phyloP scores from a whole-genome alignment of 331 rosid species.

The Erythrophleum ivorense region DNA sequence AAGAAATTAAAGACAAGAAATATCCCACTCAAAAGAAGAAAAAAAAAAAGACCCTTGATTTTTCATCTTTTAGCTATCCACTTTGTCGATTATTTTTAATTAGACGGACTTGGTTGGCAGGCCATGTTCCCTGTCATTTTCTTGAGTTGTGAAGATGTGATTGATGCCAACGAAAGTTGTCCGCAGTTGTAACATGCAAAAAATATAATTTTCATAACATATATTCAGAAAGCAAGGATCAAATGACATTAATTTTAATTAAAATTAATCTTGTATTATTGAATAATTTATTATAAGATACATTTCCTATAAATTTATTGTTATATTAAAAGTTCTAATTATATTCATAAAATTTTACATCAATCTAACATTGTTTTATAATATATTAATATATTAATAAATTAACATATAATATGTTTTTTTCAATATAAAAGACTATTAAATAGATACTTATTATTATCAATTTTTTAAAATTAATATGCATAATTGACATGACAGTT shows the following conservation, averaged over 20 bases:
- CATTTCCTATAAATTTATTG: neutral
- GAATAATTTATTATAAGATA: neutral
- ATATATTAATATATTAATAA: no score
- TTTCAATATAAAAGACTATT: no score
- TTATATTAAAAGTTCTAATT: neutral
- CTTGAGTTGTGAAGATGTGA: constrained; percentile 12
- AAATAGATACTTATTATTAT: neutral
- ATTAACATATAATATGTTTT: neutral
- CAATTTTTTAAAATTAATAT: neutral
- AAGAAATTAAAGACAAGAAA: no score
- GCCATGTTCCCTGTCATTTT: neutral
- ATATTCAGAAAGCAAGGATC: no score
- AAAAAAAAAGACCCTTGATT: neutral
- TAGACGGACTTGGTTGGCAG: neutral
- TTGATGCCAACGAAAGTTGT: neutral
- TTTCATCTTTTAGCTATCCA: neutral
- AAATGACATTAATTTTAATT: no score
- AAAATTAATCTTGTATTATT: neutral
- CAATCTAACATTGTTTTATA: neutral
- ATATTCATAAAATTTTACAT: neutral
- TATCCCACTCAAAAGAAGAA: no score
- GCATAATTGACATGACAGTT: no score
- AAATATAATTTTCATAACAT: neutral
- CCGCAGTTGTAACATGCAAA: neutral
- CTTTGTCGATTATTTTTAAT: no score